These are phyloP conservation scores for Quercus suber DNA, from an alignment of 306 rosid genomes.

Conservation along the genomic window DNA sequence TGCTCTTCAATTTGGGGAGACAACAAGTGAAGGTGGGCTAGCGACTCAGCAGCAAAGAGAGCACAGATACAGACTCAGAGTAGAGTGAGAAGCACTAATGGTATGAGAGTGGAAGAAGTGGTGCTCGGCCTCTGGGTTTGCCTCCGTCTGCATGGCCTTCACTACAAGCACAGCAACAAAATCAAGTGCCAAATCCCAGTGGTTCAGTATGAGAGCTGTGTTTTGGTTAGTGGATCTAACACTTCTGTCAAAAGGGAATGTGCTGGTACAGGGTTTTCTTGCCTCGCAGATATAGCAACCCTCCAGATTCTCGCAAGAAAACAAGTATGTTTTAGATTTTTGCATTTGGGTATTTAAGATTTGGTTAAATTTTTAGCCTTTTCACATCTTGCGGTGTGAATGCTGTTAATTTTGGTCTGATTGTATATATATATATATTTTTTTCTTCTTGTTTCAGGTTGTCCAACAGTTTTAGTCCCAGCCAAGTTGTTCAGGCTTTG, in stretches of 20 bases:
- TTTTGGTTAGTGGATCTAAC: conserved; percentile 32
- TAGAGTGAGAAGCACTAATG: conserved; percentile 24
- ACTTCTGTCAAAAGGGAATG: conserved; percentile 33
- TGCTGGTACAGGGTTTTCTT: conserved; percentile 80
- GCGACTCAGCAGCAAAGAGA: conserved; percentile 36
- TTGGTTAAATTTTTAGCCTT: too few relatives aligned
- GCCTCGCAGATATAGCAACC: conserved; percentile 60
- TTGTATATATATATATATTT: too few relatives aligned
- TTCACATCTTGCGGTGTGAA: too few relatives aligned
- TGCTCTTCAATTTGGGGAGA: conserved; percentile 37
- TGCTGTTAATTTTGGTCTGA: not conserved
- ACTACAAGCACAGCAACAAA: conserved; percentile 30
- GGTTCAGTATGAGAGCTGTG: conserved; percentile 21
- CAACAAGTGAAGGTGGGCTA: conserved; percentile 32
- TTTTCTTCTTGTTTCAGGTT: conserved; percentile 23
- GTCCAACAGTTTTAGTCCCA: conserved; percentile 42
- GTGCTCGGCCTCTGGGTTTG: conserved; percentile 14
- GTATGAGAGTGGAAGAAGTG: conserved; percentile 30
- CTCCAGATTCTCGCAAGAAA: conserved; percentile 50
- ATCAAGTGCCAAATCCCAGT: conserved; percentile 19
- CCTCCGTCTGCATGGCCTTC: conserved; percentile 50
- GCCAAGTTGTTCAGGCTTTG: conserved; percentile 48
- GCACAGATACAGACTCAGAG: conserved; percentile 42
- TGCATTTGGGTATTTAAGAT: too few relatives aligned
- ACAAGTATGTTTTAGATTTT: conserved; percentile 27